Evolutionary conservation across 2,329 filamentous ascomycete genomes (phyloP).

Genomic region (Ophiognomonia clavigignenti-juglandacearum): DNA sequence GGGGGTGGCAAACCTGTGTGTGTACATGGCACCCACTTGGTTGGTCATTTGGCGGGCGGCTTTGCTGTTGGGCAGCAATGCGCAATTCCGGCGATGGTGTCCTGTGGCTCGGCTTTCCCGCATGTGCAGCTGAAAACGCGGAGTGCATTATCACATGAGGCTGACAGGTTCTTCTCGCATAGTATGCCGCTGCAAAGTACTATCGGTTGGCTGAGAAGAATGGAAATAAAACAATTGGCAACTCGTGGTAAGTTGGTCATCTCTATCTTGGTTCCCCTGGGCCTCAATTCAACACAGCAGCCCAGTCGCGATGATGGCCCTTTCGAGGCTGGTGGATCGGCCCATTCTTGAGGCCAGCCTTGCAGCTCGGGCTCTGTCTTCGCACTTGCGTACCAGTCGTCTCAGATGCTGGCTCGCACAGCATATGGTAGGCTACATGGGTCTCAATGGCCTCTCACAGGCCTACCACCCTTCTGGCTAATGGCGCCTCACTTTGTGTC

Average conservation of each 20-base stretch:
- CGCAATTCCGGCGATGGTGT: constrained; percentile 19
- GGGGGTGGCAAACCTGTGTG: background rate
- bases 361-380: background rate
- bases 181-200: constrained; percentile 83
- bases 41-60: too few species aligned
- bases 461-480: background rate
- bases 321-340: background rate
- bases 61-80: constrained; percentile 36
- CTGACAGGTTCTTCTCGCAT: constrained; percentile 37
- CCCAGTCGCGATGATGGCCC: background rate
- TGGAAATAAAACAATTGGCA: constrained; percentile 86
- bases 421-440: background rate
- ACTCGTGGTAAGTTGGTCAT: constrained; percentile 96
- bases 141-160: constrained; percentile 37
- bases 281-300: background rate
- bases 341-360: constrained; percentile 1
- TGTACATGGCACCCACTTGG: background rate
- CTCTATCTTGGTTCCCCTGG: too few species aligned
- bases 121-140: constrained; percentile 1
- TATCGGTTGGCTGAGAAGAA: constrained; percentile 86
- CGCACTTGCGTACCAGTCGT: background rate
- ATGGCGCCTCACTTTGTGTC: background rate
- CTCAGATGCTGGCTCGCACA: background rate
- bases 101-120: constrained; percentile 1
- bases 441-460: background rate